Evolutionary conservation across 805 yeast species (phyloP).

Genomic region (Suhomyces kilbournensis): DNA sequence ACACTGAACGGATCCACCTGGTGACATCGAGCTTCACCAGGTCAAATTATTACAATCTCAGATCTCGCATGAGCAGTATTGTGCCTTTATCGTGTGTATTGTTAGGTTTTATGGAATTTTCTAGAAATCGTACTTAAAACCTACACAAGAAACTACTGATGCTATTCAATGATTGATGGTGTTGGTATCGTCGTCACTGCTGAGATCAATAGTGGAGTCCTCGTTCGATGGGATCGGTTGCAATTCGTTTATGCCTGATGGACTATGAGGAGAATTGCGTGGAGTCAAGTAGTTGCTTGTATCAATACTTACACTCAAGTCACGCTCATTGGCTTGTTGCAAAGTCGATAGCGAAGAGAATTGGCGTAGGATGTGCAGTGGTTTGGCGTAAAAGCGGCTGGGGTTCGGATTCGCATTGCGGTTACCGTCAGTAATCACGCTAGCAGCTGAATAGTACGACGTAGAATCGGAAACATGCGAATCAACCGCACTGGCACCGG

Average conservation of each 20-base stretch:
- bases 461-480: constrained; percentile 2
- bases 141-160: not conserved
- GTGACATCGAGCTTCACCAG: not conserved
- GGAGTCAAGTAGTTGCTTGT: constrained; percentile 1
- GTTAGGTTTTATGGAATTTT: not conserved
- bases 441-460: constrained; percentile 14
- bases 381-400: constrained; percentile 14
- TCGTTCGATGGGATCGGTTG: not conserved
- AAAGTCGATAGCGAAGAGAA: constrained; percentile 8
- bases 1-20: not conserved
- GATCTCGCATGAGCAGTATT: not conserved
- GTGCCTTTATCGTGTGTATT: not conserved
- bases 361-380: constrained; percentile 26
- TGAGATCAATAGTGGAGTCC: constrained; percentile 5
- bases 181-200: not conserved
- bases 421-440: constrained; percentile 1
- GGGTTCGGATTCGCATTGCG: constrained; percentile 4
- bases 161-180: not conserved
- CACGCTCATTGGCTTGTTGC: constrained; percentile 3
- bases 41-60: not conserved
- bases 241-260: not conserved
- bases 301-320: constrained; percentile 20
- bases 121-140: not conserved
- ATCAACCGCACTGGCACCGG: not conserved
- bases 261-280: not conserved